Conservation (phyloP, 1,284 basidiomycete genomes). For the Cutaneotrichosporon mucoides region DNA sequence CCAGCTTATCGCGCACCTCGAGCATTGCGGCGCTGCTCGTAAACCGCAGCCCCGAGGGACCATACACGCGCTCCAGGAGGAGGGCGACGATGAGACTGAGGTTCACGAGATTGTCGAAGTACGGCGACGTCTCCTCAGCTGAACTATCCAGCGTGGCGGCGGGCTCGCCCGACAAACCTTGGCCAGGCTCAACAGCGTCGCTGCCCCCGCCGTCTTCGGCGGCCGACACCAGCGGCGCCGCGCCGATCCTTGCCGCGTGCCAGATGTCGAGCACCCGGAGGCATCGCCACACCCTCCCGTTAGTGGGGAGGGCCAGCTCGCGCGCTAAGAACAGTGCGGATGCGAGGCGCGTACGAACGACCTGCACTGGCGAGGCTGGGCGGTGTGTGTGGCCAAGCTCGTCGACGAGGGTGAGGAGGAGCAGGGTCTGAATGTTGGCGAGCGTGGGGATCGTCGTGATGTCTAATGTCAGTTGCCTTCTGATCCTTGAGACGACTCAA, state of each 20-base stretch:
- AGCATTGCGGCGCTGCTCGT: conserved; percentile 16
- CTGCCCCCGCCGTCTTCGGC: too few relatives aligned
- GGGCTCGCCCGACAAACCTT: too few relatives aligned
- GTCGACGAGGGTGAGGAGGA: conserved; percentile 25
- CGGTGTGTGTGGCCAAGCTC: conserved; percentile 22
- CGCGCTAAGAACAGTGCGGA: conserved; percentile 26
- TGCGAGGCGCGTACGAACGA: conserved; percentile 18
- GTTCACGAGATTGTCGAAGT: conserved; percentile 16
- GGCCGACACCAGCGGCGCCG: conserved; percentile 7
- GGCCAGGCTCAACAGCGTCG: too few relatives aligned
- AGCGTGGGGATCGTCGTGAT: conserved; percentile 18
- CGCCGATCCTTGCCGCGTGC: conserved; percentile 23
- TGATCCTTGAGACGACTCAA: neutral
- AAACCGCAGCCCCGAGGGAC: conserved; percentile 17
- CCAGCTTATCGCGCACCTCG: conserved; percentile 16
- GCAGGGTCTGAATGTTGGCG: conserved; percentile 27
- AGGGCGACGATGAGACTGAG: conserved; percentile 16
- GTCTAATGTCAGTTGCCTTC: conserved; percentile 12
- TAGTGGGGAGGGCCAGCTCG: conserved; percentile 13
- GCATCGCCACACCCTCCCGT: conserved; percentile 24
- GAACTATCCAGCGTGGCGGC: too few relatives aligned
- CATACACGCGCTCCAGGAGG: conserved; percentile 21
- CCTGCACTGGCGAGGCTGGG: conserved; percentile 15
- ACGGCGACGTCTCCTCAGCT: conserved; percentile 3
- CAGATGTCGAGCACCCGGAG: conserved; percentile 26